Conservation (phyloP, 2,329 filamentous ascomycete genomes). For the Talaromyces islandicus region DNA sequence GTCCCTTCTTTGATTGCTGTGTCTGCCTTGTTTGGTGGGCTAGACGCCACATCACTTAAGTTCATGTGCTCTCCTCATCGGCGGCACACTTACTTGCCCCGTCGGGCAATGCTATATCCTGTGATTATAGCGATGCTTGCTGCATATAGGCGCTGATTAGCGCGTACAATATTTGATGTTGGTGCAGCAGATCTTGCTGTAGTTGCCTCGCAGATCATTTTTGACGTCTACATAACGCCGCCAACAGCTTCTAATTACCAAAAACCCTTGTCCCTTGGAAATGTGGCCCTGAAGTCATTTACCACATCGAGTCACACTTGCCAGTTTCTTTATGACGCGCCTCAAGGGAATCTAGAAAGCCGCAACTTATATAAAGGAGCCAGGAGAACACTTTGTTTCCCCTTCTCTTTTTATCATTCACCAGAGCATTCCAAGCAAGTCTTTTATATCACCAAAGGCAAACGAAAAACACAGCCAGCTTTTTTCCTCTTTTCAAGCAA, state of each 20-base stretch:
- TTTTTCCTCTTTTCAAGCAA: background rate
- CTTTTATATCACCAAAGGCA: background rate
- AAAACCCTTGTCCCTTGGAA: background rate
- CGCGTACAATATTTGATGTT: conserved; percentile 9
- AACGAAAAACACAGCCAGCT: background rate
- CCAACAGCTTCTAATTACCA: conserved; percentile 2
- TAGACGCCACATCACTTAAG: conserved; percentile 5
- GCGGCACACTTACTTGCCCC: conserved; percentile 5
- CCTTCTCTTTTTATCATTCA: background rate
- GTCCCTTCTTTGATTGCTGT: background rate
- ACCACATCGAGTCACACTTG: conserved; percentile 6
- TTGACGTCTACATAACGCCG: conserved; percentile 6
- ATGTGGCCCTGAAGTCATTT: conserved; percentile 7
- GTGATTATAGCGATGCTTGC: conserved; percentile 5
- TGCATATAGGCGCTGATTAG: conserved; percentile 12
- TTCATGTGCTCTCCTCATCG: conserved; percentile 8
- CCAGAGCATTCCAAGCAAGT: background rate
- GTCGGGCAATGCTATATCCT: conserved; percentile 2
- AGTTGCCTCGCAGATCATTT: conserved; percentile 11
- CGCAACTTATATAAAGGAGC: conserved; percentile 10
- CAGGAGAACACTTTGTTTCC: conserved; percentile 1
- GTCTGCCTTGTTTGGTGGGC: conserved; percentile 9
- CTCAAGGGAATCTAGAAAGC: background rate
- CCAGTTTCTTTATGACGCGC: background rate
- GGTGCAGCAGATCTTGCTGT: conserved; percentile 6